Base-by-base conservation (phyloP, 768 basidiomycete genomes). In the Lepiota brunneoincarnata region DNA sequence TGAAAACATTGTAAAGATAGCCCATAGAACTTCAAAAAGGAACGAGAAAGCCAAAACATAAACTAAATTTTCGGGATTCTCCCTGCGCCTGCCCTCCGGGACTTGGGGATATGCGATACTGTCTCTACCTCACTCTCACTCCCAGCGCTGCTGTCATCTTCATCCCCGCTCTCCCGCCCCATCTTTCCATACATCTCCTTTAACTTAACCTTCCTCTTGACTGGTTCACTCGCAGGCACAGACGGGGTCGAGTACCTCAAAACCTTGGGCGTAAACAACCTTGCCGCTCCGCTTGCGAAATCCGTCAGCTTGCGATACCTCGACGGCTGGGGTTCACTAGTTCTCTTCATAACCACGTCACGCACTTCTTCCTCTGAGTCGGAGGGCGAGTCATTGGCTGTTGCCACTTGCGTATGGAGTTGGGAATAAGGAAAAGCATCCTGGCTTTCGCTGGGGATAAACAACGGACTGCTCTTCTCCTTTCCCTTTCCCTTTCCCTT, bases 61-160 rank as follows among this genome's bases (percentile, higher is more conserved):
- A 6, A 4, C 31, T 31, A 31, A 10, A 10, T 9, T 31, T 31
- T 31, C 18, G 53, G 41, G 20, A 6, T 48, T 18, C 45, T 48
- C 12, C 46, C 38, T 7, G 48, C 66, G 1, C 84, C 84, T 36
- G 87, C 87, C 54, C 75, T 71, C 51, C 82, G 75, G 10, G 72
- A 72, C 57, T 67, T 73, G 26, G 87, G 87, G 53, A 89, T 87
- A 64, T 88, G 87, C n/a, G 78, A 83, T 39, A 55, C 61, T 21
- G 63, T 59, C 39, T 64, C 63, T 15, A 51, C 31, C 28, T 61
- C 61, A 37, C 59, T 67, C 37, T 70, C 77, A 73, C 36, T 77
- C 77, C 3, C 78, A 0, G 75, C 75, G 17, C 75, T 78, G 0
- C 77, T 75, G 2, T 73, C 76, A 15, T 73, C 75, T 5, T 75